These are phyloP conservation scores for Thielaviopsis ethacetica DNA, from an alignment of 2,329 filamentous ascomycete genomes.

Conservation along the genomic window DNA sequence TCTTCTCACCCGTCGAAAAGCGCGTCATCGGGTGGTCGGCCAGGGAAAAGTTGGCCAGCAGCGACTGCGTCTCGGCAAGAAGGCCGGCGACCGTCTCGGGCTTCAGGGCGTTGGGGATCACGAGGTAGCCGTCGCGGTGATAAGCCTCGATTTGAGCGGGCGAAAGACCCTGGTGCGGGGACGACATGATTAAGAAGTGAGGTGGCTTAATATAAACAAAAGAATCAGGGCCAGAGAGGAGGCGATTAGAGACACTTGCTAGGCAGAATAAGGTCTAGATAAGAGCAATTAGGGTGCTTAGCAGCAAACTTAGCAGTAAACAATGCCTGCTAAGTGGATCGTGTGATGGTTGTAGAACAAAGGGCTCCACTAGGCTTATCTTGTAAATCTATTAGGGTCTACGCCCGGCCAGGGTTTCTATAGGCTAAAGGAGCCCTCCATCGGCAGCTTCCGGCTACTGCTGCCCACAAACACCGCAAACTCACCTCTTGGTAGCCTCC, in stretches of 20 bases:
- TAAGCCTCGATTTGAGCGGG: slow-evolving; percentile 56
- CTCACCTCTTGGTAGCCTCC: slow-evolving; percentile 32
- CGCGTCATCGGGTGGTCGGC: slow-evolving; percentile 78
- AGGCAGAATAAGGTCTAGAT: neutral
- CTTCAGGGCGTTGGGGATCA: slow-evolving; percentile 63
- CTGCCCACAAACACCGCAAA: slow-evolving; percentile 30
- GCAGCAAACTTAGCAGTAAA: too few species aligned
- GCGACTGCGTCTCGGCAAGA: slow-evolving; percentile 54
- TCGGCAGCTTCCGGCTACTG: slow-evolving; percentile 29
- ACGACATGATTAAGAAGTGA: neutral
- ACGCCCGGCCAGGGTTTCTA: slow-evolving; percentile 11
- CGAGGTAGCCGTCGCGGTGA: slow-evolving; percentile 72
- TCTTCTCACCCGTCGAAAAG: slow-evolving; percentile 70
- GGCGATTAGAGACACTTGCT: neutral
- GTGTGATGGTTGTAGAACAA: neutral
- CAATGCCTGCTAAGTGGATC: neutral
- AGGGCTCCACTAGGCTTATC: neutral
- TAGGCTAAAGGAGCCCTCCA: slow-evolving; percentile 24
- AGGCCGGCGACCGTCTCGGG: slow-evolving; percentile 49
- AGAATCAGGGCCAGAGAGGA: neutral
- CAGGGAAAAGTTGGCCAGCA: slow-evolving; percentile 65
- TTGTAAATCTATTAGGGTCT: neutral
- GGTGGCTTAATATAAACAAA: neutral
- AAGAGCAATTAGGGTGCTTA: too few species aligned
- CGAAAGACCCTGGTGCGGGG: slow-evolving; percentile 39